Evolutionary conservation across 805 yeast species (phyloP).

Genomic region (Candida glaebosa): DNA sequence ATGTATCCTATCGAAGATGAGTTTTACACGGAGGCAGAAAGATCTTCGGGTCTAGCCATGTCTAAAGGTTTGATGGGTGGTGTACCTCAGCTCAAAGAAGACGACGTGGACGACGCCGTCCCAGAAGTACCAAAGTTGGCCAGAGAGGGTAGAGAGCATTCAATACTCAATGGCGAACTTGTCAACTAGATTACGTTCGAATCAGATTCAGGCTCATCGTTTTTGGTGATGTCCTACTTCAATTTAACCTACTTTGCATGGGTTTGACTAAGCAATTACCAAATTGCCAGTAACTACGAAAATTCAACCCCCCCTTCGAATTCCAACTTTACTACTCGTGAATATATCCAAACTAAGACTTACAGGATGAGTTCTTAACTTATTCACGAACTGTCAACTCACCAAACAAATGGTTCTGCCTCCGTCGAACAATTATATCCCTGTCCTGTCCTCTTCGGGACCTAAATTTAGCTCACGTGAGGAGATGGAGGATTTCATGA

Average conservation of each 20-base stretch:
- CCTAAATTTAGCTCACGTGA: not conserved
- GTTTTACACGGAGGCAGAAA: conserved; percentile 68
- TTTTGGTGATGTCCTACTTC: not conserved
- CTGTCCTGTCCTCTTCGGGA: not conserved
- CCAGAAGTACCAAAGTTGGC: conserved; percentile 33
- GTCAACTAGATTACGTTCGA: conserved; percentile 1
- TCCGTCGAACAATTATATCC: not conserved
- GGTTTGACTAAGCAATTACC: not conserved
- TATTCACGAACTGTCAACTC: not conserved
- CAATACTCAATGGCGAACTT: conserved; percentile 7
- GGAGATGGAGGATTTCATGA: not conserved
- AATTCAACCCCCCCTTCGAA: not conserved
- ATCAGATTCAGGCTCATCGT: not conserved
- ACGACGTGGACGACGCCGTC: conserved; percentile 18
- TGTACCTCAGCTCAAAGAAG: conserved; percentile 59
- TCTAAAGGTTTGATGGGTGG: conserved; percentile 92
- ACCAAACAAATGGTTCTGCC: not conserved
- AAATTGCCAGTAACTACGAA: not conserved
- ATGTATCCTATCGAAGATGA: conserved; percentile 91
- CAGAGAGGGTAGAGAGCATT: conserved; percentile 30
- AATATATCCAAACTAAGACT: not conserved
- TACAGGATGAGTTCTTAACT: not conserved
- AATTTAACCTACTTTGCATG: not conserved
- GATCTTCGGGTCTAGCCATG: conserved; percentile 82
- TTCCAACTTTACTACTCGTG: not conserved